A percentile compares a stretch with the other conserved stretches of the same genome.
These are phyloP conservation scores for Globisporangium lucens DNA, from an alignment of 352 stramenopile genomes.

Conservation along the genomic window DNA sequence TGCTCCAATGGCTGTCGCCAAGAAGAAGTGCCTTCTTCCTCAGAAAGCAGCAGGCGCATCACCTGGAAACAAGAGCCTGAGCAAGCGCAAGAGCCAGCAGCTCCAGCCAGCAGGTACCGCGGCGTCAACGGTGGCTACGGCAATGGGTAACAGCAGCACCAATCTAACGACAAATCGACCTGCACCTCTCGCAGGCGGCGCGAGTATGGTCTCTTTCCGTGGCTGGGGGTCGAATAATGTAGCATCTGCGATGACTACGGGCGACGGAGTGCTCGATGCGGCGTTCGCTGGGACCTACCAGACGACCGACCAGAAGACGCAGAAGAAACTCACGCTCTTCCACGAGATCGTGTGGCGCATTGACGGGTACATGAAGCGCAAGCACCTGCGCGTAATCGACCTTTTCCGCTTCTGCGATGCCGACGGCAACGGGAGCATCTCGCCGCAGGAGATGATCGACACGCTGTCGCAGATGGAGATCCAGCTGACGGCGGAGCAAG, in stretches of 20 bases:
- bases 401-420: slow-evolving; percentile 85
- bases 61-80: not conserved
- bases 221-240: not conserved
- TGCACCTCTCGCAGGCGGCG: not conserved
- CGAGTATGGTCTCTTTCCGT: not conserved
- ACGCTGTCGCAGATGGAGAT: slow-evolving; percentile 85
- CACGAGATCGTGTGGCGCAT: slow-evolving; percentile 77
- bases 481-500: slow-evolving; percentile 63
- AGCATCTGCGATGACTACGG: not conserved
- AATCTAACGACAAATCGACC: not conserved
- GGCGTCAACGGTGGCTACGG: not conserved
- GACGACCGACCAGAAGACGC: slow-evolving; percentile 56
- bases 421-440: slow-evolving; percentile 78
- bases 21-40: slow-evolving; percentile 10
- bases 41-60: not conserved
- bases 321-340: slow-evolving; percentile 69
- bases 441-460: slow-evolving; percentile 76
- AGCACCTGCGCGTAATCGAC: slow-evolving; percentile 79
- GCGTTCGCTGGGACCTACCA: slow-evolving; percentile 61
- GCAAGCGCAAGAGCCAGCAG: slow-evolving; percentile 18
- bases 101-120: not conserved
- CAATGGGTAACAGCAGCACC: not conserved
- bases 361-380: slow-evolving; percentile 82
- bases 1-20: slow-evolving; percentile 1
- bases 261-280: slow-evolving; percentile 23